Evolutionary conservation across 2,329 filamentous ascomycete species (phyloP), one percentile per base, ranked within the genome.

Genomic region (Alternaria dauci): DNA sequence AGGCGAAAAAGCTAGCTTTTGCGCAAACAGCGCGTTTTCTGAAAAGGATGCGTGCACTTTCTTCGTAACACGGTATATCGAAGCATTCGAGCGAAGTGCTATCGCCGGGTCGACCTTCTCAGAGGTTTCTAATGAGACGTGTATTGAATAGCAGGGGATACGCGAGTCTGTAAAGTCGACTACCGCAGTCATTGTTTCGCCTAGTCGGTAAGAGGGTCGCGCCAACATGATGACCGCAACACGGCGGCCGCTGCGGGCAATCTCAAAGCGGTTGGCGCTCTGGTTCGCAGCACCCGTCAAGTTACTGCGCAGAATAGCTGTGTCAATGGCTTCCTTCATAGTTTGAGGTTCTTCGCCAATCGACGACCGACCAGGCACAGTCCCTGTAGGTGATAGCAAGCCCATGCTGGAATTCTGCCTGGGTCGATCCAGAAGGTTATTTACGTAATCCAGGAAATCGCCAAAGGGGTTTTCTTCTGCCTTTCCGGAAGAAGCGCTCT

Each of bases 181-280:
- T 0, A 89, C 91, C 68, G 93, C 90, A 12, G 89, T 92, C 44
- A 98, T 88, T 0, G 90, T 89, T 78, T 99, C 95, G 59, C 95
- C 95, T 1, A 99, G 84, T 44, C 94, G 87, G 81, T 96, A 97
- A 0, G 94, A 89, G 0, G 95, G 93, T 9, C 95, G 89, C 5
- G 94, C 91, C 32, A 99, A 86, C 80, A 94, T 93, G 56, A 99
- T 88, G 6, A 96, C 92, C 3, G 92, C 94, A 12, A 99, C 94
- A n/a, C 89, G 89, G 57, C 89, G 89, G n/a, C 94, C 94, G 72
- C 93, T 94, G 14, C 94, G 91, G 12, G 94, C 90, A 75, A 99
- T 98, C 75, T 97, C 94, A 76, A 98, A 99, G 39, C 93, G 89
- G 72, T 97, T 97, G n/a, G 90, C 87, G 73, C 91, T 94, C 70